Conservation (phyloP, 2,329 filamentous ascomycete species). For the Neofusicoccum cordaticola region DNA sequence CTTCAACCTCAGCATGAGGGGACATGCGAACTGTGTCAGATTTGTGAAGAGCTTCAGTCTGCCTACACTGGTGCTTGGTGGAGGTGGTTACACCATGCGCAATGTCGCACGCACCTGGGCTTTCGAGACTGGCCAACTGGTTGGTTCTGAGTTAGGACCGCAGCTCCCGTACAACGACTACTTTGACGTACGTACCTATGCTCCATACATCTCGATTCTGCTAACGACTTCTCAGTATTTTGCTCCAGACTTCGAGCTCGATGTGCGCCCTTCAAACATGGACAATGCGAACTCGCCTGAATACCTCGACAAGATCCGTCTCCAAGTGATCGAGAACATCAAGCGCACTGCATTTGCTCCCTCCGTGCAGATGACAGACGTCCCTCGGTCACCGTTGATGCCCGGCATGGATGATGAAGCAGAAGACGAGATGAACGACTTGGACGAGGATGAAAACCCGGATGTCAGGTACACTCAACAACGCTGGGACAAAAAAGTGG, state of each 20-base stretch:
- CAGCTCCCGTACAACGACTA: conserved; percentile 96
- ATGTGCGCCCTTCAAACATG: conserved; percentile 69
- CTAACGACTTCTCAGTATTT: conserved; percentile 52
- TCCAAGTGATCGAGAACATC: conserved; percentile 65
- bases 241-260: conserved; percentile 66
- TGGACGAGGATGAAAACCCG: conserved; percentile 83
- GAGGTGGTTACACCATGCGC: conserved; percentile 69
- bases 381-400: conserved; percentile 56
- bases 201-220: neutral
- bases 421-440: conserved; percentile 61
- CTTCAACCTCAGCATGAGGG: conserved; percentile 69
- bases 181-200: conserved; percentile 59
- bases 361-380: conserved; percentile 63
- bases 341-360: conserved; percentile 61
- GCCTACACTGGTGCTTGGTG: conserved; percentile 64
- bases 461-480: conserved; percentile 80
- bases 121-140: conserved; percentile 72
- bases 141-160: conserved; percentile 75
- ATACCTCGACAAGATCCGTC: conserved; percentile 66
- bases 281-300: conserved; percentile 68
- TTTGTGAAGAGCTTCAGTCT: conserved; percentile 67
- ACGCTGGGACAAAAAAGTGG: conserved; percentile 74
- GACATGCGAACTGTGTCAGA: conserved; percentile 67
- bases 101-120: conserved; percentile 63
- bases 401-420: conserved; percentile 63